These are phyloP conservation scores for Symmetrospora coprosmae DNA, from an alignment of 768 basidiomycete species.

Conservation along the genomic window DNA sequence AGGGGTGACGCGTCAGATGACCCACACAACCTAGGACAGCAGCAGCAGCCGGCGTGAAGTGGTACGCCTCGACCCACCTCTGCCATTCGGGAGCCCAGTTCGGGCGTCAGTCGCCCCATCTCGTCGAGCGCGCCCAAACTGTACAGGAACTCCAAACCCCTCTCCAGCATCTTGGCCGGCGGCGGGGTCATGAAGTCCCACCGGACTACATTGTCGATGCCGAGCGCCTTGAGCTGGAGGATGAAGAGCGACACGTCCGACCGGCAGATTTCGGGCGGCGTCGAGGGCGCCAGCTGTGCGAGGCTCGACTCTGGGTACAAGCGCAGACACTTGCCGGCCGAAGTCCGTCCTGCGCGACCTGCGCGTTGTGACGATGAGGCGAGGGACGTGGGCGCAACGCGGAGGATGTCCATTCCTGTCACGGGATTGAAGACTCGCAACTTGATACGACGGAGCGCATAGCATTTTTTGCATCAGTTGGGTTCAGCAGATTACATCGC, in stretches of 20 bases:
- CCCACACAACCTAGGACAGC: background rate
- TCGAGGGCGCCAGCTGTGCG: slow-evolving; percentile 50
- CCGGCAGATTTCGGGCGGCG: slow-evolving; percentile 77
- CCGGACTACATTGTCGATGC: slow-evolving; percentile 85
- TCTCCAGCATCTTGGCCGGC: slow-evolving; percentile 65
- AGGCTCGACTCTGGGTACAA: slow-evolving; percentile 61
- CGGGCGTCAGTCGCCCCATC: slow-evolving; percentile 60
- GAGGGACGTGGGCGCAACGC: slow-evolving; percentile 64
- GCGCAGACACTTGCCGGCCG: slow-evolving; percentile 80
- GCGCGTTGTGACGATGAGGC: slow-evolving; percentile 87
- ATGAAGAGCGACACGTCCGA: slow-evolving; percentile 83
- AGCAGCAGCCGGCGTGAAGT: background rate
- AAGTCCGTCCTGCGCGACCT: slow-evolving; percentile 86
- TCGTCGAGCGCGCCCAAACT: slow-evolving; percentile 65
- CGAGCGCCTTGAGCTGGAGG: slow-evolving; percentile 82
- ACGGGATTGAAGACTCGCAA: slow-evolving; percentile 80
- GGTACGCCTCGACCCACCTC: slow-evolving; percentile 45
- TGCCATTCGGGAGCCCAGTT: slow-evolving; percentile 68
- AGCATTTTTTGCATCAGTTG: too few species aligned
- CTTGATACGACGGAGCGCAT: slow-evolving; percentile 41
- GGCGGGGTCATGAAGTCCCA: slow-evolving; percentile 91
- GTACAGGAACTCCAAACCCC: slow-evolving; percentile 70
- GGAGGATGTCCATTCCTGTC: slow-evolving; percentile 67
- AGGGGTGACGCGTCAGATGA: too few species aligned
- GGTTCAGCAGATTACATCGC: background rate